Evolutionary conservation across 495 filamentous ascomycete species (phyloP), one percentile per base, ranked within the genome.

Genomic region (Daldinia decipiens): DNA sequence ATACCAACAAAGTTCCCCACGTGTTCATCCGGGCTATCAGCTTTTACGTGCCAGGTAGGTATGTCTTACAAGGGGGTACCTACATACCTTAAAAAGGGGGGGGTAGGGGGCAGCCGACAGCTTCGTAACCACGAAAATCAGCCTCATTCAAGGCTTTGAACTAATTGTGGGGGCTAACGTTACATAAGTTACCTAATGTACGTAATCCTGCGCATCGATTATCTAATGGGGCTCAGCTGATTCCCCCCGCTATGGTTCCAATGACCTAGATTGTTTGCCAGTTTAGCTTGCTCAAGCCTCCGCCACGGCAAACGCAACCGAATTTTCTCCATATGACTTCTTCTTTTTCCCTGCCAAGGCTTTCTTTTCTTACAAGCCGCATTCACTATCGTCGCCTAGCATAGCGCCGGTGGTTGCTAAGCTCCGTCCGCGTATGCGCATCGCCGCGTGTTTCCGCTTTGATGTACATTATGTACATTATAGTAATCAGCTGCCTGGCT

Each of bases 21-120:
- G 50, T 31, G 68, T 66, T 66, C 68, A 26, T 66, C 50, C 31
- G 26, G 19, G 17, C 34, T 15, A 57, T 47, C 43, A 19, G 50
- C 38, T 21, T 7, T 56, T 65, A 9, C 13, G 1, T 31, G 50
- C 24, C n/a, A n/a, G n/a, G n/a, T n/a, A 27, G 50, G 13, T 53
- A 29, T 31, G 50, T 53, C 50, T 53, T 53, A 53, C 27, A 53
- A 47, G 15, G 50, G 26, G 26, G 26, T 31, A 0, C n/a, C n/a
- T n/a, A n/a, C n/a, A n/a, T 29, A n/a, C 50, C 26, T 31, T 26
- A 53, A 31, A 31, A 53, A 13, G 50, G 43, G 43, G 17, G 17
- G 43, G 43, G 7, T 8, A 32, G 40, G 40, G 43, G 43, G 2
- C 9, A 47, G 17, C 43, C 19, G 19, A 24, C 7, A 47, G 19